Evolutionary conservation across 2,329 filamentous ascomycete species (phyloP).

Genomic region (Aspergillus ustus): DNA sequence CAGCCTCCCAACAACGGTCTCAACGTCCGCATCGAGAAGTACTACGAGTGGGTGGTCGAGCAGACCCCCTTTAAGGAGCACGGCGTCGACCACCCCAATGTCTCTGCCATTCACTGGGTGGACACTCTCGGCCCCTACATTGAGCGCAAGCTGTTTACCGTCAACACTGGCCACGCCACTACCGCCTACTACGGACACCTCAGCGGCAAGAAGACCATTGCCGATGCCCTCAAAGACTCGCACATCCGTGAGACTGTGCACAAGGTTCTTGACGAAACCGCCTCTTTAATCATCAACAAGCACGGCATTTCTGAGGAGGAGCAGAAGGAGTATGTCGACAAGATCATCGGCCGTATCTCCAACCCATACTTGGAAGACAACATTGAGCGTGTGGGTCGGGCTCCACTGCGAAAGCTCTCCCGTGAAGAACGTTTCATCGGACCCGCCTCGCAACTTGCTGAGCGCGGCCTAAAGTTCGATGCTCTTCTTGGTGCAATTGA

Average conservation of each 20-base stretch:
- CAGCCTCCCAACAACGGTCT: slow-evolving; percentile 80
- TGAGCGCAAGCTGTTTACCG: slow-evolving; percentile 98
- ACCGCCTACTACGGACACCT: slow-evolving; percentile 95
- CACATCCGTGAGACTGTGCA: slow-evolving; percentile 80
- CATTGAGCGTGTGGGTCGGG: slow-evolving; percentile 93
- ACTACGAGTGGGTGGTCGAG: slow-evolving; percentile 99
- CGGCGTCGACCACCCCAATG: slow-evolving; percentile 65
- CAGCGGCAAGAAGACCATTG: slow-evolving; percentile 82
- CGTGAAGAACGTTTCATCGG: slow-evolving; percentile 96
- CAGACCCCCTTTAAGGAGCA: slow-evolving; percentile 77
- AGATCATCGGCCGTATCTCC: slow-evolving; percentile 89
- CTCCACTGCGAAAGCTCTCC: slow-evolving; percentile 88
- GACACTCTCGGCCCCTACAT: slow-evolving; percentile 92
- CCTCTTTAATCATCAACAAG: slow-evolving; percentile 82
- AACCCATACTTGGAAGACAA: slow-evolving; percentile 92
- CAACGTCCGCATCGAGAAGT: slow-evolving; percentile 95
- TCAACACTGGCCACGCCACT: slow-evolving; percentile 97
- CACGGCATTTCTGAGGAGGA: slow-evolving; percentile 76
- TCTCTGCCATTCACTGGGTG: slow-evolving; percentile 92
- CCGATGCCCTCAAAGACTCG: slow-evolving; percentile 82
- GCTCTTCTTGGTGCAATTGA: slow-evolving; percentile 82
- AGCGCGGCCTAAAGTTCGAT: slow-evolving; percentile 73
- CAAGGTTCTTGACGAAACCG: slow-evolving; percentile 82
- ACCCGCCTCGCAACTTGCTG: slow-evolving; percentile 85
- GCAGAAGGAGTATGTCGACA: slow-evolving; percentile 85